Percentiles rank a stretch among this genome's conserved stretches.
Conservation (phyloP, 192 early-diverging fungal genomes). For the Backusella parvicylindrica region DNA sequence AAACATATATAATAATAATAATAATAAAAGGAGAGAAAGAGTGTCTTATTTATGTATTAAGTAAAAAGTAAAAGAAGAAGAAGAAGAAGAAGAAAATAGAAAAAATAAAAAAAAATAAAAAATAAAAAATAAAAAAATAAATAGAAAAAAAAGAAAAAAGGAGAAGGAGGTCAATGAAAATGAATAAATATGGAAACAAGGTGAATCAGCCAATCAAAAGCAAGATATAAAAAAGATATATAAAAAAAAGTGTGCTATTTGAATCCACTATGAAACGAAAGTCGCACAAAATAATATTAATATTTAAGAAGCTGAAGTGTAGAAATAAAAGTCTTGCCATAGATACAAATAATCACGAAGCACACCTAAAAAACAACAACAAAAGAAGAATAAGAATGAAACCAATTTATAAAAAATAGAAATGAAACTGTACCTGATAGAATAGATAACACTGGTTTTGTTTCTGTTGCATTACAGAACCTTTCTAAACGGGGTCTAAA, state of each 20-base stretch:
- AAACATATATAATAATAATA: no score
- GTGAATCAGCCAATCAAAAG: not conserved
- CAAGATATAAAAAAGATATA: no score
- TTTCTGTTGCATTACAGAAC: slow-evolving; percentile 58
- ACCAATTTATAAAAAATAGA: not conserved
- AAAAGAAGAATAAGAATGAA: not conserved
- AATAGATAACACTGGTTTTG: slow-evolving; percentile 75
- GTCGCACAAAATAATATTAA: not conserved
- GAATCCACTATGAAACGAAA: not conserved
- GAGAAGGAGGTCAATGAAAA: not conserved
- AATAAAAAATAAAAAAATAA: not conserved
- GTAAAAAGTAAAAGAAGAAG: not conserved
- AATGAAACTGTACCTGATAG: slow-evolving; percentile 48
- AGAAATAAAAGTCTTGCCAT: slow-evolving; percentile 88
- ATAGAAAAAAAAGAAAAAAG: not conserved
- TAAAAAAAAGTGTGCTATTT: no score
- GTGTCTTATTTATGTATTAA: not conserved
- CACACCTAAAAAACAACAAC: slow-evolving; percentile 25
- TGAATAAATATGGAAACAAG: not conserved
- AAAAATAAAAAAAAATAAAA: not conserved
- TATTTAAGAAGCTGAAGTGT: slow-evolving; percentile 61
- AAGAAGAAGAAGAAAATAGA: not conserved
- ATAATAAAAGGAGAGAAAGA: no score
- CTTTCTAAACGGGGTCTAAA: slow-evolving; percentile 56
- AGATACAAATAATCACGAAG: slow-evolving; percentile 84